Evolutionary conservation across 805 yeast species (phyloP).

Genomic region (Wickerhamiella siamensis): DNA sequence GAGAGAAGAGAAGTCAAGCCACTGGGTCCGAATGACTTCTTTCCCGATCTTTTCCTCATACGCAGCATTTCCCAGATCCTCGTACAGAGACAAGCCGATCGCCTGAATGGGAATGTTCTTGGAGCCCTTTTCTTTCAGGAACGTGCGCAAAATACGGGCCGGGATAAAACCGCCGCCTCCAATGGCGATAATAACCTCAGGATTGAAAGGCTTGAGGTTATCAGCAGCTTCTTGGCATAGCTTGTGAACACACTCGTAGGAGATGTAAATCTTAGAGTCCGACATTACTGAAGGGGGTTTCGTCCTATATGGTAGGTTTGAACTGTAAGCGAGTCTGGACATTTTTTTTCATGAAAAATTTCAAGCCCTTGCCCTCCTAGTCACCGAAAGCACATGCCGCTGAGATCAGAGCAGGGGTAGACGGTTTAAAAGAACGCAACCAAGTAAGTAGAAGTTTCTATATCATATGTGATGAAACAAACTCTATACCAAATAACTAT

Average conservation of each 20-base stretch:
- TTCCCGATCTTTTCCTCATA: constrained; percentile 48
- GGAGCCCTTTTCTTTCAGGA: constrained; percentile 72
- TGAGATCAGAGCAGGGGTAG: too few species aligned
- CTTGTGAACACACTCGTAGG: constrained; percentile 73
- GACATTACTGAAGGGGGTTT: too few species aligned
- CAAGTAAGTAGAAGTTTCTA: too few species aligned
- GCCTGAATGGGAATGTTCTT: constrained; percentile 92
- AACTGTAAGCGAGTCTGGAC: too few species aligned
- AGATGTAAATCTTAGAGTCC: constrained; percentile 34
- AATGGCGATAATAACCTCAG: constrained; percentile 85
- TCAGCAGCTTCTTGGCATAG: constrained; percentile 57
- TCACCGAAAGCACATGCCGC: too few species aligned
- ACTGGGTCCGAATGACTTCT: constrained; percentile 77
- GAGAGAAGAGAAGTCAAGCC: constrained; percentile 72
- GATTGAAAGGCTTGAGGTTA: constrained; percentile 47
- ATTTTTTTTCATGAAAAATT: too few species aligned
- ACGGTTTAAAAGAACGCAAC: too few species aligned
- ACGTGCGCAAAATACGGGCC: constrained; percentile 88
- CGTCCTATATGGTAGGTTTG: too few species aligned
- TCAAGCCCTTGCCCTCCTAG: too few species aligned
- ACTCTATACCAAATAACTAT: too few species aligned
- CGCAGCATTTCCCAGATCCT: constrained; percentile 45
- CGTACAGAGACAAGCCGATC: constrained; percentile 81
- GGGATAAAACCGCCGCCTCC: constrained; percentile 98
- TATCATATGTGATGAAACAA: too few species aligned